A percentile compares a stretch with the other conserved stretches of the same genome.
Evolutionary conservation across 805 yeast genomes (phyloP).

Genomic region (Schizosaccharomyces osmophilus): DNA sequence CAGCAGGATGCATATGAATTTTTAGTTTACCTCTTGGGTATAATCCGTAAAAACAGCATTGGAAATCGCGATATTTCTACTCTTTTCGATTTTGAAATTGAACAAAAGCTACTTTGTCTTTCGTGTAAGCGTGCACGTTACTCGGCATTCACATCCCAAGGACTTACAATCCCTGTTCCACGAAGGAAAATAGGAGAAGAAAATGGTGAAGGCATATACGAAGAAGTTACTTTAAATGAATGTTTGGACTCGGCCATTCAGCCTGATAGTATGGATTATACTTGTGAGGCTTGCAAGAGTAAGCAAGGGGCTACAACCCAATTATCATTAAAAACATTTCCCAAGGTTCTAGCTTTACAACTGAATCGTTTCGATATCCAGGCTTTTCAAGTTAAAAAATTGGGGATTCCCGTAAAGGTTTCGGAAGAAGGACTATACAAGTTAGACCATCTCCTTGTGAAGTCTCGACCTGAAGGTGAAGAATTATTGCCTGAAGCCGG

Average conservation of each 20-base stretch:
- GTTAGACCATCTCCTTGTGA: conserved; percentile 20
- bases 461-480: conserved; percentile 21
- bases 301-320: conserved; percentile 17
- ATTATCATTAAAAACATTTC: conserved; percentile 34
- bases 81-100: conserved; percentile 37
- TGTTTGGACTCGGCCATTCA: conserved; percentile 23
- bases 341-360: conserved; percentile 43
- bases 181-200: conserved; percentile 6
- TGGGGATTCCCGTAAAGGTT: conserved; percentile 10
- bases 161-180: conserved; percentile 36
- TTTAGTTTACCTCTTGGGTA: conserved; percentile 36
- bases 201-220: conserved; percentile 20
- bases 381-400: conserved; percentile 75
- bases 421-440: conserved; percentile 21
- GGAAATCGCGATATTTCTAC: conserved; percentile 22
- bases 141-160: conserved; percentile 31
- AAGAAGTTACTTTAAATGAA: conserved; percentile 24
- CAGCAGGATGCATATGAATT: conserved; percentile 95
- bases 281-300: conserved; percentile 29
- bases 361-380: conserved; percentile 61
- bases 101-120: conserved; percentile 35
- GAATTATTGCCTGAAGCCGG: conserved; percentile 18
- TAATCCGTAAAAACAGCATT: conserved; percentile 6
- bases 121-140: conserved; percentile 39
- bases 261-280: conserved; percentile 35